These are phyloP conservation scores for Xylariaceae sp. DNA, from an alignment of 2,329 filamentous ascomycete genomes.

Conservation along the genomic window DNA sequence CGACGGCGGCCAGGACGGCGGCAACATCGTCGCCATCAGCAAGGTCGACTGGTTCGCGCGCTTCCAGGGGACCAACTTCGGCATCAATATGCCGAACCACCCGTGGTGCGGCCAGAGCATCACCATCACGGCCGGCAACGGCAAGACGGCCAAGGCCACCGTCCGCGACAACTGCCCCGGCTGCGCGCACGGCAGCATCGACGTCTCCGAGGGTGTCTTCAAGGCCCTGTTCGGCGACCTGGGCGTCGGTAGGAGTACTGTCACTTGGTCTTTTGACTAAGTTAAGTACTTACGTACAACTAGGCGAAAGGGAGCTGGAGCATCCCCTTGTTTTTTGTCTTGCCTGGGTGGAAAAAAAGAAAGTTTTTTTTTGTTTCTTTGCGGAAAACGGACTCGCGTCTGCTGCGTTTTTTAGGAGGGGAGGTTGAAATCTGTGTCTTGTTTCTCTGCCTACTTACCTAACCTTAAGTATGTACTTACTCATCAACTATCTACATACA, in stretches of 20 bases:
- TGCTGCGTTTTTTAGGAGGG: too few species aligned
- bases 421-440: too few species aligned
- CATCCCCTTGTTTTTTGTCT: too few species aligned
- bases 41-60: constrained; percentile 45
- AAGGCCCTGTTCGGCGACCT: constrained; percentile 12
- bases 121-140: constrained; percentile 49
- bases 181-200: constrained; percentile 54
- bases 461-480: too few species aligned
- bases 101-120: constrained; percentile 65
- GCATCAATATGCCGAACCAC: constrained; percentile 41
- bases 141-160: constrained; percentile 51
- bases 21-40: constrained; percentile 66
- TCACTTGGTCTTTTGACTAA: constrained; percentile 26
- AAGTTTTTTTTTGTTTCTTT: too few species aligned
- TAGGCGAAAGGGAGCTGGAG: too few species aligned
- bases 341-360: too few species aligned
- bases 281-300: too few species aligned
- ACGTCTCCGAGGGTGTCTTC: constrained; percentile 43
- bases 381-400: too few species aligned
- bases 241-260: constrained; percentile 6
- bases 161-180: constrained; percentile 74
- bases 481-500: too few species aligned
- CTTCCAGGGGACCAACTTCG: constrained; percentile 50
- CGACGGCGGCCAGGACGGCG: constrained; percentile 50
- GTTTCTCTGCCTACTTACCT: too few species aligned